Conservation (phyloP, 257 asterid genomes). For the Fraxinus quadrangulata region DNA sequence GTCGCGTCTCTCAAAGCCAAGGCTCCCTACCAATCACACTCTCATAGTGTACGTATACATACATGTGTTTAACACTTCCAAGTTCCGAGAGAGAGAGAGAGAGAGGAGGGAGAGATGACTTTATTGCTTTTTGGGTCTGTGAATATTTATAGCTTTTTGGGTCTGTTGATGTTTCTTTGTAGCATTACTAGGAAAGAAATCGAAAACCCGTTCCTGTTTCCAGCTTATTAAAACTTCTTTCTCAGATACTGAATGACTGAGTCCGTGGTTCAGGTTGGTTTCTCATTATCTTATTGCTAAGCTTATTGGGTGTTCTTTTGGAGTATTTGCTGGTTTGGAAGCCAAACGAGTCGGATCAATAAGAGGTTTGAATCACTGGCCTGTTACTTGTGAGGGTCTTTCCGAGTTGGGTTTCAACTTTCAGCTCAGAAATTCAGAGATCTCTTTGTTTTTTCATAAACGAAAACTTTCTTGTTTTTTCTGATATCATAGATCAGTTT, state of each 20-base stretch:
- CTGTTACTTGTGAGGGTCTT: background rate
- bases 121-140: too few species aligned
- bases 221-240: slow-evolving; percentile 19
- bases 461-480: background rate
- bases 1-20: background rate
- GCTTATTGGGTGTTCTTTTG: background rate
- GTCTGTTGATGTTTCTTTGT: too few species aligned
- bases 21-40: background rate
- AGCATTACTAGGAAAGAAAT: slow-evolving; percentile 5
- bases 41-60: background rate
- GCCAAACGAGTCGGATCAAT: background rate
- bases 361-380: background rate
- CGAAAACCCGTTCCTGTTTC: background rate
- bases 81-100: too few species aligned
- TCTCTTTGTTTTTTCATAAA: background rate
- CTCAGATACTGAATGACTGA: background rate
- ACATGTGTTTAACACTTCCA: background rate
- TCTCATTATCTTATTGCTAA: background rate
- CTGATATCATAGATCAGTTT: slow-evolving; percentile 16
- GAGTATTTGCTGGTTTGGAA: background rate
- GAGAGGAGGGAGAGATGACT: too few species aligned
- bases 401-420: background rate
- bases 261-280: background rate
- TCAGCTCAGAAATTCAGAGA: background rate
- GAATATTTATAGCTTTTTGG: too few species aligned